These are phyloP conservation scores for Zygosaccharomyces bailii DNA, from an alignment of 805 yeast genomes.

Conservation along the genomic window DNA sequence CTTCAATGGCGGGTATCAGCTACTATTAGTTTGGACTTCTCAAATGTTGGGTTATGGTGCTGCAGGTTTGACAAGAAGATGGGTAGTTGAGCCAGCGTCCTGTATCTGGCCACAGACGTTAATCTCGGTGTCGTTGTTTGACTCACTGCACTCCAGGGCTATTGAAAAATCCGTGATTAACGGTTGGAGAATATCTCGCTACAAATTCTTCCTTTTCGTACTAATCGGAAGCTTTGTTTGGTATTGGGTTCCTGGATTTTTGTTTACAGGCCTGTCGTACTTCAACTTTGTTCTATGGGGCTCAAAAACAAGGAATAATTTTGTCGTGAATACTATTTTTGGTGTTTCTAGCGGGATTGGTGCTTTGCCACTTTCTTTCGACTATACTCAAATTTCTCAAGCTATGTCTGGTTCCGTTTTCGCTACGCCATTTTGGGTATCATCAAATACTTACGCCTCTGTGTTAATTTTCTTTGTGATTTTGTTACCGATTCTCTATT, in stretches of 20 bases:
- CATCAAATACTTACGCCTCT: conserved; percentile 42
- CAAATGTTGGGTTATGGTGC: conserved; percentile 65
- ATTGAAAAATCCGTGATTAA: conserved; percentile 44
- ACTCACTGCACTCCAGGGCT: conserved; percentile 44
- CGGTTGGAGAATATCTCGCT: conserved; percentile 59
- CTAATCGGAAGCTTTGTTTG: conserved; percentile 47
- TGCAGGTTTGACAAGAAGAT: conserved; percentile 57
- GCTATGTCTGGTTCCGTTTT: conserved; percentile 54
- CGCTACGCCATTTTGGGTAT: conserved; percentile 48
- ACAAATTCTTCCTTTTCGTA: conserved; percentile 45
- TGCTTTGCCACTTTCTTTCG: conserved; percentile 51
- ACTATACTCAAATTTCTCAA: conserved; percentile 54
- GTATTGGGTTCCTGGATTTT: conserved; percentile 66
- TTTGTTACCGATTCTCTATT: conserved; percentile 47
- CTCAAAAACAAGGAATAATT: conserved; percentile 43
- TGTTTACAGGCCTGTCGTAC: conserved; percentile 57
- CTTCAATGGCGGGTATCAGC: conserved; percentile 47
- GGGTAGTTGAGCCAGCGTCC: conserved; percentile 57
- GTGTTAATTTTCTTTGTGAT: conserved; percentile 51
- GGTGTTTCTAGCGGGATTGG: conserved; percentile 60
- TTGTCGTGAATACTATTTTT: conserved; percentile 56
- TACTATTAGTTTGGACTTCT: conserved; percentile 51
- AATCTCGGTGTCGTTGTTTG: conserved; percentile 55
- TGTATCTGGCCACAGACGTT: conserved; percentile 64
- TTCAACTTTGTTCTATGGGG: conserved; percentile 47